A percentile compares a stretch with the other conserved stretches of the same genome.
These are phyloP conservation scores for Phytophthora rubi DNA, from an alignment of 352 stramenopile genomes.

Conservation along the genomic window DNA sequence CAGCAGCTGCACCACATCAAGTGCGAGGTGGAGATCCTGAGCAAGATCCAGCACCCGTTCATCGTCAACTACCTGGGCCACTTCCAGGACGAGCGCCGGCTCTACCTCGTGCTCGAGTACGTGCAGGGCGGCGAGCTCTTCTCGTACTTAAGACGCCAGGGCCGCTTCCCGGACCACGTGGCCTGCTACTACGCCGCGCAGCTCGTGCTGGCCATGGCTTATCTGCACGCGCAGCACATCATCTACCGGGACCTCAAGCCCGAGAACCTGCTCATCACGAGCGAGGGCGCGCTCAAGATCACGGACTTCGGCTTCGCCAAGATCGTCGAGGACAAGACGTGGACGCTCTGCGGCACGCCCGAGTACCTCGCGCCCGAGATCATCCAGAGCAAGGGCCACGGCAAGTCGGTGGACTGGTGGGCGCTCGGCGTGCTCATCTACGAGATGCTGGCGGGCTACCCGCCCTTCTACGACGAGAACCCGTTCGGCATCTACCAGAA, in stretches of 20 bases:
- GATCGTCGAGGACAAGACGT: constrained; percentile 90
- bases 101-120: constrained; percentile 94
- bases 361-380: constrained; percentile 95
- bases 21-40: constrained; percentile 92
- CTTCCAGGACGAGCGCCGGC: constrained; percentile 90
- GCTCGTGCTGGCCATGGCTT: constrained; percentile 87
- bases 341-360: constrained; percentile 93
- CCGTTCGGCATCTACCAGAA: constrained; percentile 95
- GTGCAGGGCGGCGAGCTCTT: constrained; percentile 94
- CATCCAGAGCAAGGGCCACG: constrained; percentile 91
- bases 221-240: constrained; percentile 92
- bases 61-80: constrained; percentile 89
- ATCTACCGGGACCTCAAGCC: constrained; percentile 95
- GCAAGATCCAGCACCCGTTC: constrained; percentile 88
- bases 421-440: constrained; percentile 91
- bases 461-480: constrained; percentile 94
- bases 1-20: constrained; percentile 93
- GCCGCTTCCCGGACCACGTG: constrained; percentile 80
- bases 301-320: constrained; percentile 96
- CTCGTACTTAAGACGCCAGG: constrained; percentile 88
- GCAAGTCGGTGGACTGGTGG: constrained; percentile 93
- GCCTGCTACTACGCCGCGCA: constrained; percentile 91
- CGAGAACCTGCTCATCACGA: constrained; percentile 93
- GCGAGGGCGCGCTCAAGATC: constrained; percentile 92
- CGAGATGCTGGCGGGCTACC: constrained; percentile 92